Evolutionary conservation across 805 yeast species (phyloP), one percentile per base, ranked within the genome.

Genomic region (Starmerella floris): DNA sequence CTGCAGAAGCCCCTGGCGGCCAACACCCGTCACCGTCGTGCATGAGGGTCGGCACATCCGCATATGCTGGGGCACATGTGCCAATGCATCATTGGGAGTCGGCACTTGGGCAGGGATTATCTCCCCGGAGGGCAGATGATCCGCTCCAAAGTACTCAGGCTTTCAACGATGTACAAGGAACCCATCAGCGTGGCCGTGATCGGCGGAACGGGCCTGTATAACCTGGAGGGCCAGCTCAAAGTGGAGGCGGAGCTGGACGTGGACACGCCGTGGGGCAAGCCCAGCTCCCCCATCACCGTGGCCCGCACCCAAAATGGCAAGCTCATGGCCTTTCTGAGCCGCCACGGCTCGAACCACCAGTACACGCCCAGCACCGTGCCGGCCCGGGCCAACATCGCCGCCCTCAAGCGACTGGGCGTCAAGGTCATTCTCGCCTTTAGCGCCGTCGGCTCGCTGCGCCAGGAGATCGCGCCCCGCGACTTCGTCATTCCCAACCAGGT

Each of bases 151-250:
- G n/a, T n/a, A n/a, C n/a, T n/a, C n/a, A n/a, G n/a, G n/a, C n/a
- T n/a, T n/a, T n/a, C n/a, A n/a, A n/a, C n/a, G n/a, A n/a, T n/a
- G n/a, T 45, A 43, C 32, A 44, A 35, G 17, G 48, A 52, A 54
- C 78, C 82, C 27, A 82, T 91, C 22, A 70, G 74, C 31, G 69
- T 91, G 34, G 97, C 94, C 28, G 75, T 91, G 52, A 91, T 91
- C 60, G 98, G 98, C 32, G 98, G 98, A 32, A 91, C 98, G 4
- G 99, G 99, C n/a, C 72, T 91, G 25, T 91, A 91, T 67, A 81
- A 83, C 45, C 68, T 91, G 44, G 83, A 79, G 32, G 76, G 83
- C 44, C 39, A 35, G 21, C 68, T 91, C 43, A 72, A 77, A 37
- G 93, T 94, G 3, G 94, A 88, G 36, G 95, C 95, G 15, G 68